These are phyloP conservation scores for Hevea brasiliensis DNA, from an alignment of 345 rosid genomes.

Conservation along the genomic window DNA sequence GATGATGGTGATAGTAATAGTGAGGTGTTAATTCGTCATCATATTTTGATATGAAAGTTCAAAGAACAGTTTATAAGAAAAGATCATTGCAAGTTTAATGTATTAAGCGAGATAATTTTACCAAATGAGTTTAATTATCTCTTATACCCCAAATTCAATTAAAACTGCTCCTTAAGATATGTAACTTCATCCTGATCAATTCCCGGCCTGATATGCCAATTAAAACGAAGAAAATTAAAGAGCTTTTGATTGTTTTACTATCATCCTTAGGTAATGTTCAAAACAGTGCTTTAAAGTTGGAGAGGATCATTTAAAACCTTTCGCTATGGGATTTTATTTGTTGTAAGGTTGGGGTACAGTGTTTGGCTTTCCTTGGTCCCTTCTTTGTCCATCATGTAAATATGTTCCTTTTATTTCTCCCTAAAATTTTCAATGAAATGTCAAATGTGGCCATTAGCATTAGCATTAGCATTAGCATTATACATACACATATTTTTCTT, in stretches of 20 bases:
- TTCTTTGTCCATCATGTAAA: background rate
- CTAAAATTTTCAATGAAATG: background rate
- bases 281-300: background rate
- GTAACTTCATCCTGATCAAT: background rate
- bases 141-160: background rate
- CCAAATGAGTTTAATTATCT: background rate
- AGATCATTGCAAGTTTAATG: background rate
- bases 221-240: background rate
- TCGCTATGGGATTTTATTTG: background rate
- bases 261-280: background rate
- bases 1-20: background rate
- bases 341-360: background rate
- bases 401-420: background rate
- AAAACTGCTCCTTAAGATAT: background rate
- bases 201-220: background rate
- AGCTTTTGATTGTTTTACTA: background rate
- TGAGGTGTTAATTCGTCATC: background rate
- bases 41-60: background rate
- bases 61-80: background rate
- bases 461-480: background rate
- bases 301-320: background rate
- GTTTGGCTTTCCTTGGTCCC: background rate
- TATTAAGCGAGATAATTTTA: background rate
- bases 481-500: background rate
- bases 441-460: background rate